Conservation (phyloP, 2,329 filamentous ascomycete genomes). For the Microsporum canis region DNA sequence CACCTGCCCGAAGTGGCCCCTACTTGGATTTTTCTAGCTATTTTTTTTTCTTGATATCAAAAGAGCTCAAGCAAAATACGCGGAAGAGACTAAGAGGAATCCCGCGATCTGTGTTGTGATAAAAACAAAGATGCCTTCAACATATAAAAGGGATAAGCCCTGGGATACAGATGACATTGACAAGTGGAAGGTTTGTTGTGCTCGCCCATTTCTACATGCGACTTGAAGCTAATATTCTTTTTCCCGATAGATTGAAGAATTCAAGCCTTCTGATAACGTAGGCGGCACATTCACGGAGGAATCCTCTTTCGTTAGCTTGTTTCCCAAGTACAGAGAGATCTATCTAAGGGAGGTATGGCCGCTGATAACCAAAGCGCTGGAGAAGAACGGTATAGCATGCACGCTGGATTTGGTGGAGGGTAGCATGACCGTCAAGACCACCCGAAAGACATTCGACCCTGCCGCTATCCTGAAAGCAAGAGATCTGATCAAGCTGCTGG, state of each 20-base stretch:
- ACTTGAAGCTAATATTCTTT: not conserved
- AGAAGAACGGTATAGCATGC: slow-evolving; percentile 80
- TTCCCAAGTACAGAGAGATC: slow-evolving; percentile 92
- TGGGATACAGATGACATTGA: slow-evolving; percentile 97
- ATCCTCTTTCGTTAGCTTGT: slow-evolving; percentile 71
- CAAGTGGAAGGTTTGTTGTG: slow-evolving; percentile 65
- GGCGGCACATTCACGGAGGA: slow-evolving; percentile 85
- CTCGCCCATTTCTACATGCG: not conserved
- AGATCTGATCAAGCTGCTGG: slow-evolving; percentile 85
- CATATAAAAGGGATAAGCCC: slow-evolving; percentile 77
- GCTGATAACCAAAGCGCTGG: slow-evolving; percentile 72
- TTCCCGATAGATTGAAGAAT: slow-evolving; percentile 55
- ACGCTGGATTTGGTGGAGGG: slow-evolving; percentile 91
- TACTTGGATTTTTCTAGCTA: not conserved
- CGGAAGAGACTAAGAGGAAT: not conserved
- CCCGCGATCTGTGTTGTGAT: not conserved
- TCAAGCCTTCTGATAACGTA: slow-evolving; percentile 73
- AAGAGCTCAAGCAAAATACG: not conserved
- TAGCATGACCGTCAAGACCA: slow-evolving; percentile 94
- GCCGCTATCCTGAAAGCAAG: slow-evolving; percentile 86
- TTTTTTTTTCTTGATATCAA: not conserved
- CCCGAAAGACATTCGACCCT: slow-evolving; percentile 80
- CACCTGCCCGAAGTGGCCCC: not conserved
- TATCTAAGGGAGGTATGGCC: slow-evolving; percentile 93
- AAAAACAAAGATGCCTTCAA: slow-evolving; percentile 60